Evolutionary conservation across 73 alveolate species (phyloP).

Genomic region (Tetrahymena borealis): DNA sequence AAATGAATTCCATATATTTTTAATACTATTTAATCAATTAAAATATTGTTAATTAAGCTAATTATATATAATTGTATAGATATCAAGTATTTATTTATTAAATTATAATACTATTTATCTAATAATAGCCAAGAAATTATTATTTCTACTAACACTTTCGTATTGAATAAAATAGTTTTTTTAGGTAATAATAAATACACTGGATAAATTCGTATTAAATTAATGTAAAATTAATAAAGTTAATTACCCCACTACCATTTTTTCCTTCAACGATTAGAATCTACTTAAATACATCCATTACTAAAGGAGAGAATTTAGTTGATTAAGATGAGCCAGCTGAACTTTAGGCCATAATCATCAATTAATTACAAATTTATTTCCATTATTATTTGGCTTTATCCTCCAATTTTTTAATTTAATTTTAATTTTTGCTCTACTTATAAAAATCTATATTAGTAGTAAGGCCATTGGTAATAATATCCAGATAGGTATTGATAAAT

Average conservation of each 20-base stretch:
- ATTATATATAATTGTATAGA: too few relatives aligned
- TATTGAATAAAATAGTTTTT: too few relatives aligned
- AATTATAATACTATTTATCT: too few relatives aligned
- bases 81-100: too few relatives aligned
- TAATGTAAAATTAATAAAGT: neutral
- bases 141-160: too few relatives aligned
- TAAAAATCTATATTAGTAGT: neutral
- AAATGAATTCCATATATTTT: neutral
- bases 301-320: neutral
- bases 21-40: neutral
- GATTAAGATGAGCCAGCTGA: neutral
- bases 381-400: neutral
- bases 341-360: neutral
- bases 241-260: neutral
- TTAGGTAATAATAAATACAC: too few relatives aligned
- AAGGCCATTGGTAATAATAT: neutral
- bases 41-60: neutral
- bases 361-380: neutral
- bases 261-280: neutral
- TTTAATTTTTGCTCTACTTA: neutral
- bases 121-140: too few relatives aligned
- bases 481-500: neutral
- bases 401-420: neutral
- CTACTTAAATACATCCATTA: neutral
- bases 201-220: neutral